Base-by-base conservation (phyloP, 345 rosid species). In the Hibiscus tridactylites region DNA sequence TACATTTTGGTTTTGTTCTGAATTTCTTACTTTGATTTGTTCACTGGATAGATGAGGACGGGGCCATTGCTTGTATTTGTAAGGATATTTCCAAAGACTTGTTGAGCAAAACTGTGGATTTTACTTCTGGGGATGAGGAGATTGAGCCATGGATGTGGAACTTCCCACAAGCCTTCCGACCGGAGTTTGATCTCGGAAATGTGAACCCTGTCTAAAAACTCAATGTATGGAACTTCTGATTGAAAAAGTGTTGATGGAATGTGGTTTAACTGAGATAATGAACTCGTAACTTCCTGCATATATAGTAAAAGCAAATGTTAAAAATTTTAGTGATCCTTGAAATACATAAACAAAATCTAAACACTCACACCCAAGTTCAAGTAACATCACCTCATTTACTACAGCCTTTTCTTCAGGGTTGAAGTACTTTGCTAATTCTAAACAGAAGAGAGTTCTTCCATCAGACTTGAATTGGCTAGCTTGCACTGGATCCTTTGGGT, bases 61-160 rank as follows among this genome's bases (percentile, higher is more conserved):
- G 98, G 98, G 15, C 98, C 98, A 62, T 87, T 94, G 98, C 90
- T 90, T 75, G 96, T 87, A 76, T 90, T 86, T 9, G 78, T 81
- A 37, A 94, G 89, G 79, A 91, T 90, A 31, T 82, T 88, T 47
- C 93, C 90, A 71, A 94, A 91, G 11, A 94, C 96, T 62, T 76
- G 88, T 76, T 75, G 75, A 6, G 97, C 96, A 79, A 94, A 94
- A 9, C 73, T 79, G 12, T 84, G 75, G 52, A 91, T 79, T 74
- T 73, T 87, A 82, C 93, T 90, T 79, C 81, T 80, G 24, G 98
- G 97, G n/a, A 94, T 83, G 37, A 91, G 88, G 59, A 94, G 98
- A 81, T 94, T 94, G 69, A 94, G 91, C 98, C 98, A 94, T 75
- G 97, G 98, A 76, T 94, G 97, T 4, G 98, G 98, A 71, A 94